phyloP scores from a whole-genome alignment of 441 rosid genomes.

The Isatis lusitanica region DNA sequence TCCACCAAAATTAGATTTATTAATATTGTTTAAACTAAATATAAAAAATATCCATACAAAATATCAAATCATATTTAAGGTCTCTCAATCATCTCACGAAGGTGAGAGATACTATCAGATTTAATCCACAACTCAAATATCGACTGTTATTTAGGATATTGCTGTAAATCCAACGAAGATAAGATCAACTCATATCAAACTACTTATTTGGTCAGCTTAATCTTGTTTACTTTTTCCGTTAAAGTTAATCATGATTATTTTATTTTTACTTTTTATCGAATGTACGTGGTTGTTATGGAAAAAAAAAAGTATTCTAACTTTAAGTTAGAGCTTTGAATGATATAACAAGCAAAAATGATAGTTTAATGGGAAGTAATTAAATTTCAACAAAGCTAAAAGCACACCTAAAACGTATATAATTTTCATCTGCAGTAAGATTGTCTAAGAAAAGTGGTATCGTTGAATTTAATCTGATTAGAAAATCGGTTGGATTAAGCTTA shows the following conservation, averaged over 20 bases:
- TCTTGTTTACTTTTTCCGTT: not conserved
- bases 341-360: not conserved
- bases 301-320: too few species aligned
- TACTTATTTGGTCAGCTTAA: not conserved
- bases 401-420: too few species aligned
- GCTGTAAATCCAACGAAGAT: not conserved
- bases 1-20: slow-evolving; percentile 11
- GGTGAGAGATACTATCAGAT: not conserved
- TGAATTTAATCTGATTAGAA: not conserved
- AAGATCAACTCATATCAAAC: not conserved
- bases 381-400: too few species aligned
- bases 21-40: not conserved
- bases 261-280: not conserved
- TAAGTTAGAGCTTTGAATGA: too few species aligned
- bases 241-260: not conserved
- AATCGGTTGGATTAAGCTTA: not conserved
- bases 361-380: too few species aligned
- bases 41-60: not conserved
- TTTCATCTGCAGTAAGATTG: too few species aligned
- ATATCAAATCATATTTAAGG: not conserved
- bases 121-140: not conserved
- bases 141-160: not conserved
- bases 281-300: not conserved
- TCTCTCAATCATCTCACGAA: slow-evolving; percentile 17
- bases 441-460: too few species aligned